Evolutionary conservation across 2,329 filamentous ascomycete genomes (phyloP).

Genomic region (Exophiala viscosa): DNA sequence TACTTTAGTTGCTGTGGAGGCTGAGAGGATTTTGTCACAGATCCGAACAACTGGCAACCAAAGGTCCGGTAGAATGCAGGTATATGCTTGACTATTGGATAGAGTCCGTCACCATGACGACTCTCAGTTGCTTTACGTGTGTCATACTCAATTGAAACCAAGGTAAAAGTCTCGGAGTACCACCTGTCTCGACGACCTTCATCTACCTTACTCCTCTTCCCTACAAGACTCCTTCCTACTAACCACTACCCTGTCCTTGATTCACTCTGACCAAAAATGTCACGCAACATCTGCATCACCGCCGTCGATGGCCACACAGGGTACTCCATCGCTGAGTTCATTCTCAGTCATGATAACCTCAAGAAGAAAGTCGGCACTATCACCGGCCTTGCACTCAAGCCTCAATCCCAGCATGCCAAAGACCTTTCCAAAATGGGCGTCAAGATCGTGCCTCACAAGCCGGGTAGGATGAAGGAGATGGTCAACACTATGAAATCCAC

Average conservation of each 20-base stretch:
- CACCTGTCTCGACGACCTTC: too few species aligned
- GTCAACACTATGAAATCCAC: conserved; percentile 40
- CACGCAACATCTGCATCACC: conserved; percentile 48
- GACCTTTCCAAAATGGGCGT: conserved; percentile 44
- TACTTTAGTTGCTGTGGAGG: too few species aligned
- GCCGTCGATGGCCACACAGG: conserved; percentile 51
- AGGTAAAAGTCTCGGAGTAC: too few species aligned
- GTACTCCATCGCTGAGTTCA: conserved; percentile 49
- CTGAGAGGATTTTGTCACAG: too few species aligned
- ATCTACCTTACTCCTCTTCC: not conserved
- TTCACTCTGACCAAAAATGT: not conserved
- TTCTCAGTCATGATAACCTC: conserved; percentile 46
- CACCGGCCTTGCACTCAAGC: conserved; percentile 41
- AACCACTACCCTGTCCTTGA: not conserved
- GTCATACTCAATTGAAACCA: not conserved
- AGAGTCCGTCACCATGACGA: not conserved
- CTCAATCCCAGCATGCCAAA: conserved; percentile 36
- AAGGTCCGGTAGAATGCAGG: not conserved
- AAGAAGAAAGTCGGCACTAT: conserved; percentile 41
- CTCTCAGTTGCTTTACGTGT: not conserved
- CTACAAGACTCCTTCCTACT: not conserved
- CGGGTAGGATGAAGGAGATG: conserved; percentile 40
- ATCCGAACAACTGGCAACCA: not conserved
- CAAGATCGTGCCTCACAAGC: conserved; percentile 41
- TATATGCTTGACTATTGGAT: not conserved